These are phyloP conservation scores for Monosporascus sp. DNA, from an alignment of 2,329 filamentous ascomycete genomes.

Conservation along the genomic window DNA sequence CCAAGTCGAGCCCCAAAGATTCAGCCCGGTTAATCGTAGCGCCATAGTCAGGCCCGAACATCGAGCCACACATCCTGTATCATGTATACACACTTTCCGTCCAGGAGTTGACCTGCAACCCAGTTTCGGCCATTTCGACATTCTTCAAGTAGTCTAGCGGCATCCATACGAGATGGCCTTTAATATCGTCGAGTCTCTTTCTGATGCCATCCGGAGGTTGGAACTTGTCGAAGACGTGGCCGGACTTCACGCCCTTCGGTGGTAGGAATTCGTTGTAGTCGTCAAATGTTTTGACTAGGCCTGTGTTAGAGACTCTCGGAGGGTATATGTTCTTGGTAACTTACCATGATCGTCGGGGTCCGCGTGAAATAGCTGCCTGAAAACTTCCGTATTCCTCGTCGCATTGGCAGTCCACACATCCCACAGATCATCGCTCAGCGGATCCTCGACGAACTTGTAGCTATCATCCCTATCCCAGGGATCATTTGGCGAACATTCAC, in stretches of 20 bases:
- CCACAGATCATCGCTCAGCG: slow-evolving; percentile 61
- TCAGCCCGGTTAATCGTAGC: not conserved
- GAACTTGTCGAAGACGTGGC: slow-evolving; percentile 81
- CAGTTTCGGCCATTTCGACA: slow-evolving; percentile 83
- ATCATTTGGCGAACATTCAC: slow-evolving; percentile 60
- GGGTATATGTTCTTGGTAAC: slow-evolving; percentile 15
- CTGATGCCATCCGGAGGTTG: slow-evolving; percentile 68
- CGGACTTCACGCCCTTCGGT: slow-evolving; percentile 65
- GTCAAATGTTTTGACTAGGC: slow-evolving; percentile 72
- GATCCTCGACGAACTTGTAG: slow-evolving; percentile 64
- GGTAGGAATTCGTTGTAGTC: slow-evolving; percentile 81
- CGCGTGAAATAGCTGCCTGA: slow-evolving; percentile 75
- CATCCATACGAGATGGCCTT: slow-evolving; percentile 92
- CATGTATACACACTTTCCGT: slow-evolving; percentile 85
- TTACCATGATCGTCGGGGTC: slow-evolving; percentile 82
- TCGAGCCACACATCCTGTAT: slow-evolving; percentile 1
- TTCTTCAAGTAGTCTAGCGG: slow-evolving; percentile 82
- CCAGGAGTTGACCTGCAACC: slow-evolving; percentile 76
- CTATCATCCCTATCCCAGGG: slow-evolving; percentile 53
- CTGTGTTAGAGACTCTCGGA: slow-evolving; percentile 5
- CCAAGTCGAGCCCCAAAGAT: too few relatives aligned
- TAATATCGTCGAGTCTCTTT: slow-evolving; percentile 69
- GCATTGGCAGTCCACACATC: slow-evolving; percentile 64
- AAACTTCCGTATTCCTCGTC: slow-evolving; percentile 66
- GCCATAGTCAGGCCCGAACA: not conserved